These are phyloP conservation scores for Lactarius vividus DNA, from an alignment of 768 basidiomycete species.

Conservation along the genomic window DNA sequence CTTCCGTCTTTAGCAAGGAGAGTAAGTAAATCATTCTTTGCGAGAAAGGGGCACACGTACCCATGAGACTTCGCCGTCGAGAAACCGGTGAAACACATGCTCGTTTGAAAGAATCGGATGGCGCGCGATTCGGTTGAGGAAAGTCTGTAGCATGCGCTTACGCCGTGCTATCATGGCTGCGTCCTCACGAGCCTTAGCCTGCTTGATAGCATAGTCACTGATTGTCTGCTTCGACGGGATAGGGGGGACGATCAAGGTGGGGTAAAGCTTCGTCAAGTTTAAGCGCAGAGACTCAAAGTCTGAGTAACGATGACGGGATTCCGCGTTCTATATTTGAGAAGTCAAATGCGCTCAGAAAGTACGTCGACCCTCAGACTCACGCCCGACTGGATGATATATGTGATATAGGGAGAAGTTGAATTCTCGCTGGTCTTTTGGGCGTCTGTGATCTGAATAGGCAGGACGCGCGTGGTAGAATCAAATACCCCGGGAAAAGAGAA, in stretches of 20 bases:
- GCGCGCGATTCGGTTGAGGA: conserved; percentile 82
- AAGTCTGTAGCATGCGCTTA: conserved; percentile 94
- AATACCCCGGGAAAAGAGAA: background rate
- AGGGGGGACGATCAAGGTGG: conserved; percentile 94
- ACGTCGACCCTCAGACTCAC: conserved; percentile 42
- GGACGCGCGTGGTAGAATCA: background rate
- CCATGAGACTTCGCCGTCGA: conserved; percentile 97
- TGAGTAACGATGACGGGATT: conserved; percentile 89
- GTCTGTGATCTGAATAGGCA: conserved; percentile 73
- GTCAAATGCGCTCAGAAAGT: conserved; percentile 13
- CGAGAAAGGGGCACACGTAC: conserved; percentile 41
- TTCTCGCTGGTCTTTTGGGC: conserved; percentile 93
- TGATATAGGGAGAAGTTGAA: conserved; percentile 88
- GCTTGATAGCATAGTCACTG: conserved; percentile 96
- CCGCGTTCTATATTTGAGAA: conserved; percentile 55
- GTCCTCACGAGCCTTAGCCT: conserved; percentile 95
- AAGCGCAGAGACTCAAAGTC: conserved; percentile 93
- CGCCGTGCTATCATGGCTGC: conserved; percentile 85
- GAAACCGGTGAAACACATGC: conserved; percentile 92
- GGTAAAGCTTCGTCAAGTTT: conserved; percentile 83
- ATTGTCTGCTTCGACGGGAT: conserved; percentile 97
- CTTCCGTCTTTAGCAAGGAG: conserved; percentile 63
- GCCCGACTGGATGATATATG: conserved; percentile 88
- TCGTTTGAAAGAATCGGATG: conserved; percentile 97
- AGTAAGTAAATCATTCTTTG: conserved; percentile 6